phyloP scores from a whole-genome alignment of 805 yeast genomes.

The Candida sphagnicola region DNA sequence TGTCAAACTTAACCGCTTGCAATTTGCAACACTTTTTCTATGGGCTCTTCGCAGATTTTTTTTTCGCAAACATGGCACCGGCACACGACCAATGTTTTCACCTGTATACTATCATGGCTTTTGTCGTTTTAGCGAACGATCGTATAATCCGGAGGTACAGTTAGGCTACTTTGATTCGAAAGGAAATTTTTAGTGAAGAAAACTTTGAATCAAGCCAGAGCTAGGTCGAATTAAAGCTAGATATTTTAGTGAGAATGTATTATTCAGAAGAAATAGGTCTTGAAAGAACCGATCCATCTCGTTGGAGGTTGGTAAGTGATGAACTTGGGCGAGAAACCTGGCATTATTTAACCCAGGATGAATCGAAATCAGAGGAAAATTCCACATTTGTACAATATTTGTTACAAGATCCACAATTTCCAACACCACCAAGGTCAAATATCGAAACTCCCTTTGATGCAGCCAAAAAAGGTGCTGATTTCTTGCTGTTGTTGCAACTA shows the following conservation, averaged over 20 bases:
- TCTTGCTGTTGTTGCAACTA: constrained; percentile 69
- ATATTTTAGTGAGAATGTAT: constrained; percentile 13
- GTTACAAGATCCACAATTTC: constrained; percentile 37
- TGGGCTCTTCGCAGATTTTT: neutral
- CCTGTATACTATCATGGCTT: too few relatives aligned
- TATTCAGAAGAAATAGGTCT: constrained; percentile 73
- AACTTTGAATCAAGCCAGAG: too few relatives aligned
- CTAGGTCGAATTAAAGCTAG: too few relatives aligned
- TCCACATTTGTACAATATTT: constrained; percentile 54
- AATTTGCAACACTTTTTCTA: neutral
- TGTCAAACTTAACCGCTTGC: neutral
- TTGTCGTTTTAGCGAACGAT: too few relatives aligned
- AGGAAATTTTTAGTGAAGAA: neutral
- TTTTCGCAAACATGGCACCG: neutral
- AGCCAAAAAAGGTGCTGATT: constrained; percentile 70
- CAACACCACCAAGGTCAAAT: constrained; percentile 35
- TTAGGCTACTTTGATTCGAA: too few relatives aligned
- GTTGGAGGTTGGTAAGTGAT: constrained; percentile 75
- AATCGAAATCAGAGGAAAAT: constrained; percentile 44
- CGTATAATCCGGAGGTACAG: too few relatives aligned
- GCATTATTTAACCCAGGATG: constrained; percentile 54
- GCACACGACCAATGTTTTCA: neutral
- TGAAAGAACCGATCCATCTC: constrained; percentile 59
- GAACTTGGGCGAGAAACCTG: constrained; percentile 77
- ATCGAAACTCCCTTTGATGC: constrained; percentile 51